Percentiles rank a stretch among this genome's conserved stretches.
phyloP scores from a whole-genome alignment of 305 asterid species.

The Ruellia speciosa region DNA sequence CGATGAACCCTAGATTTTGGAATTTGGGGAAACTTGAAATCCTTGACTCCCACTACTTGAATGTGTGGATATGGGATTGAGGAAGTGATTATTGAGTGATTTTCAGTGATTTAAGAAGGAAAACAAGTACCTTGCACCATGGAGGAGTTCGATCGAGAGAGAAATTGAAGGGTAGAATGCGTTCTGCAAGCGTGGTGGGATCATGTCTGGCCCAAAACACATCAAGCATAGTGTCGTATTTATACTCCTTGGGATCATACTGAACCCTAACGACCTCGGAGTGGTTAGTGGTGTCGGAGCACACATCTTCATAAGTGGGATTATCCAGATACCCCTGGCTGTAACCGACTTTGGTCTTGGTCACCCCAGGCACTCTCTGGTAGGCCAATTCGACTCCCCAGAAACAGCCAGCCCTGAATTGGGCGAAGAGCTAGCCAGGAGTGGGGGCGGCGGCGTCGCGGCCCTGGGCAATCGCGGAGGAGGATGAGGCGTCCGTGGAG shows the following conservation, averaged over 20 bases:
- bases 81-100: too few relatives aligned
- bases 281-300: slow-evolving; percentile 68
- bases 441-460: slow-evolving; percentile 68
- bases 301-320: slow-evolving; percentile 70
- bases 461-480: slow-evolving; percentile 50
- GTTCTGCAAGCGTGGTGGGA: slow-evolving; percentile 72
- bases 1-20: too few relatives aligned
- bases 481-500: slow-evolving; percentile 41
- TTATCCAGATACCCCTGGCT: slow-evolving; percentile 58
- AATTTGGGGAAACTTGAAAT: too few relatives aligned
- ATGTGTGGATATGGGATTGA: too few relatives aligned
- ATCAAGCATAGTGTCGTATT: slow-evolving; percentile 54
- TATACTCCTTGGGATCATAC: slow-evolving; percentile 81
- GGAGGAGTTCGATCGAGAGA: too few relatives aligned
- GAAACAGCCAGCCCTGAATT: slow-evolving; percentile 94
- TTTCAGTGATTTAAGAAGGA: too few relatives aligned
- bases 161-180: too few relatives aligned
- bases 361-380: slow-evolving; percentile 80
- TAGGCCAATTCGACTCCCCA: slow-evolving; percentile 92
- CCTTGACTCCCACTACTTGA: too few relatives aligned
- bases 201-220: slow-evolving; percentile 85
- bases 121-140: too few relatives aligned
- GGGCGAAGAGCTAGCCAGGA: slow-evolving; percentile 71
- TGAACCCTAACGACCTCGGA: slow-evolving; percentile 83
- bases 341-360: slow-evolving; percentile 82